Conservation (phyloP, 2,329 filamentous ascomycete species). For the Pseudogymnoascus sp. region DNA sequence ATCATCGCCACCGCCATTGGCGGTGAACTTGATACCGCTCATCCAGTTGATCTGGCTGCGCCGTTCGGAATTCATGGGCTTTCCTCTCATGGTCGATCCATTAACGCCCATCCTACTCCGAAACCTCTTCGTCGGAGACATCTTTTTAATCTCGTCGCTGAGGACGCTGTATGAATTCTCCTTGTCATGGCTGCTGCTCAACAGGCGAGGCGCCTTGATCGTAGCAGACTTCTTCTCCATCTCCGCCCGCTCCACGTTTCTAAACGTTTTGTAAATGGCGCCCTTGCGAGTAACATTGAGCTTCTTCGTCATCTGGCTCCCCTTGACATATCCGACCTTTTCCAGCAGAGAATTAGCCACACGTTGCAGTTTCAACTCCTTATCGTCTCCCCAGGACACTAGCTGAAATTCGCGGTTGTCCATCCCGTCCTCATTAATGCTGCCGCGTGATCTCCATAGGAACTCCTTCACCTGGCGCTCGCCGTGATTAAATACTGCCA, state of each 20-base stretch:
- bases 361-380: constrained; percentile 70
- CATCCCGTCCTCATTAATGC: constrained; percentile 56
- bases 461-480: constrained; percentile 79
- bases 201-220: constrained; percentile 53
- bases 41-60: constrained; percentile 62
- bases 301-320: constrained; percentile 54
- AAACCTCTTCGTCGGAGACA: constrained; percentile 32
- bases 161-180: constrained; percentile 20
- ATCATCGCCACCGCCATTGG: constrained; percentile 18
- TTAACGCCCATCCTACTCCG: constrained; percentile 18
- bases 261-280: constrained; percentile 77
- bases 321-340: constrained; percentile 67
- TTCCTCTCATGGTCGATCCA: constrained; percentile 26
- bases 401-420: constrained; percentile 88
- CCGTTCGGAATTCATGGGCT: constrained; percentile 23
- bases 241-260: constrained; percentile 57
- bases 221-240: constrained; percentile 53
- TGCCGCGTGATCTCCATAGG: constrained; percentile 74
- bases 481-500: constrained; percentile 53
- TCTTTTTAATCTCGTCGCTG: constrained; percentile 33
- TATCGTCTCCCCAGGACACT: constrained; percentile 87
- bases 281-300: constrained; percentile 74
- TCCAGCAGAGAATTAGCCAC: constrained; percentile 58
- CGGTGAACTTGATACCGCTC: constrained; percentile 58
- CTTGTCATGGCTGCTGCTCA: constrained; percentile 33